Conservation (phyloP, 2,329 filamentous ascomycete species). For the Clonostachys chloroleuca region DNA sequence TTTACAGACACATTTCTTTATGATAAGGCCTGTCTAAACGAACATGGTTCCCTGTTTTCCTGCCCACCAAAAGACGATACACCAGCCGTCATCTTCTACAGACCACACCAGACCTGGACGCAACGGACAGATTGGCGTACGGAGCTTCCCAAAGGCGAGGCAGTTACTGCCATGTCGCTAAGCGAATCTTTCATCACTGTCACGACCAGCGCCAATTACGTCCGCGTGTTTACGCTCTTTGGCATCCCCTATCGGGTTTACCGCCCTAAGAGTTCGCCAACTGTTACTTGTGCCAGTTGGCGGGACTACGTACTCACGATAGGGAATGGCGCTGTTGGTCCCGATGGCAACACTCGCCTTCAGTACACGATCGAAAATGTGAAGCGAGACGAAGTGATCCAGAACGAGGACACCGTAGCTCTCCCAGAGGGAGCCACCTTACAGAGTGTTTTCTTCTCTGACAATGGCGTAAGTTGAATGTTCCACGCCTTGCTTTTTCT, state of each 20-base stretch:
- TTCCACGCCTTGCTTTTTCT: not conserved
- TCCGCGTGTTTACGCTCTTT: conserved; percentile 89
- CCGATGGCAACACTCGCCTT: conserved; percentile 73
- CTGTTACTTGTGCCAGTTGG: conserved; percentile 92
- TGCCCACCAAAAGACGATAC: conserved; percentile 63
- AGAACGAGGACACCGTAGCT: conserved; percentile 89
- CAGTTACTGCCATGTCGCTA: conserved; percentile 81
- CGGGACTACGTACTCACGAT: conserved; percentile 94
- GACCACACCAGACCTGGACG: conserved; percentile 96
- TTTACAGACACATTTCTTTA: conserved; percentile 96
- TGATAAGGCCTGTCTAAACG: conserved; percentile 89
- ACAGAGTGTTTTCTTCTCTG: conserved; percentile 86
- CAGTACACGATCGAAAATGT: conserved; percentile 93
- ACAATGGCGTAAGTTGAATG: conserved; percentile 64
- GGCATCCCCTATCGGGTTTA: conserved; percentile 87
- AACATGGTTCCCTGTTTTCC: conserved; percentile 81
- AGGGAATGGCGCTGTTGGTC: conserved; percentile 82
- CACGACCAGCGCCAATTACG: conserved; percentile 81
- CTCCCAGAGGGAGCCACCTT: conserved; percentile 70
- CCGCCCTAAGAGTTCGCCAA: conserved; percentile 83
- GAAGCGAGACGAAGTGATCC: conserved; percentile 88
- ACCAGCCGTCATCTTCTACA: conserved; percentile 86
- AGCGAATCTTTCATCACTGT: conserved; percentile 90
- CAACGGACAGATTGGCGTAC: conserved; percentile 86
- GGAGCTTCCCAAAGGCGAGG: conserved; percentile 80